These are phyloP conservation scores for Tagetes patula DNA, from an alignment of 129 eudicot species.

Conservation along the genomic window DNA sequence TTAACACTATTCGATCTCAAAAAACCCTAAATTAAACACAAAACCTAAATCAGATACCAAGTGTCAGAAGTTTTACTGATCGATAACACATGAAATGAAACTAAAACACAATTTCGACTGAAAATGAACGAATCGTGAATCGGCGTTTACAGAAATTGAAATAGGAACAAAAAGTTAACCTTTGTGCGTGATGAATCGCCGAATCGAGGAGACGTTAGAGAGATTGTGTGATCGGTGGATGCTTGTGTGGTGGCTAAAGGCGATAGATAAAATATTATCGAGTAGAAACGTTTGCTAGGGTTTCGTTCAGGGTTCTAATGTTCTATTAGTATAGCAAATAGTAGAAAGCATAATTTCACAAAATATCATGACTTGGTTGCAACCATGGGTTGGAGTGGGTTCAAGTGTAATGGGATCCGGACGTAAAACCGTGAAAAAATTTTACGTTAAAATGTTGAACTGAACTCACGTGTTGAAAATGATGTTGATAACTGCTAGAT, in stretches of 20 bases:
- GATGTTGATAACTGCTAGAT: no score
- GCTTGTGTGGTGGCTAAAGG: constrained; percentile 12
- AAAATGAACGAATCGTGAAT: constrained; percentile 22
- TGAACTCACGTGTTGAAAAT: no score
- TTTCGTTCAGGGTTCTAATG: constrained; percentile 27
- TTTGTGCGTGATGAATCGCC: neutral
- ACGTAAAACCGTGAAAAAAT: no score
- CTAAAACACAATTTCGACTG: constrained; percentile 14
- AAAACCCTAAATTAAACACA: constrained; percentile 32
- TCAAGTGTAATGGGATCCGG: no score
- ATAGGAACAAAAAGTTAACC: constrained; percentile 1
- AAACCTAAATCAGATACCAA: constrained; percentile 10
- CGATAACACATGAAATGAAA: neutral
- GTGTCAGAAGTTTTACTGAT: neutral
- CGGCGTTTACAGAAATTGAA: constrained; percentile 19
- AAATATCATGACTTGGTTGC: constrained; percentile 1
- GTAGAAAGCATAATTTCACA: constrained; percentile 16
- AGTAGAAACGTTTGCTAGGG: constrained; percentile 34
- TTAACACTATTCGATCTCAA: constrained; percentile 4
- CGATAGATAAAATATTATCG: neutral
- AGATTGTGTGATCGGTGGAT: constrained; percentile 17
- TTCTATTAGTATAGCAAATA: neutral
- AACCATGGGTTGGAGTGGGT: no score
- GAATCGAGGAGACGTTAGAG: neutral
- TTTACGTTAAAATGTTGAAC: no score